Percentiles rank a stretch among this genome's conserved stretches.
These are phyloP conservation scores for Teunomyces stri DNA, from an alignment of 805 yeast genomes.

Conservation along the genomic window DNA sequence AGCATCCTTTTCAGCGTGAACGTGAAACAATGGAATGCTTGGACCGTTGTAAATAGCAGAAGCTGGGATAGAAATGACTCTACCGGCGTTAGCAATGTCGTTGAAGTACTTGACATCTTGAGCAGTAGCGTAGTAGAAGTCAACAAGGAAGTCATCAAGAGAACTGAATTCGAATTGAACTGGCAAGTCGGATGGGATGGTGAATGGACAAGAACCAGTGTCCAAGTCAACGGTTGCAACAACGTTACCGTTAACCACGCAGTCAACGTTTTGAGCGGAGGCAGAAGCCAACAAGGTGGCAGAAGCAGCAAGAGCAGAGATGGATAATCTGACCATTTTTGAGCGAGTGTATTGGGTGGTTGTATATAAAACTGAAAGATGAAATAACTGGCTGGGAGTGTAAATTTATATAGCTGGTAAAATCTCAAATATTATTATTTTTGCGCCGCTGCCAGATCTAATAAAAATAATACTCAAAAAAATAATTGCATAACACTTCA, in stretches of 20 bases:
- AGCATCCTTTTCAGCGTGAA: slow-evolving; percentile 25
- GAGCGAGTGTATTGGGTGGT: slow-evolving; percentile 5
- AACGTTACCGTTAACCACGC: slow-evolving; percentile 32
- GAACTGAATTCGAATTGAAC: slow-evolving; percentile 24
- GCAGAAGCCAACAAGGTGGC: slow-evolving; percentile 21
- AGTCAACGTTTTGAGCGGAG: slow-evolving; percentile 34
- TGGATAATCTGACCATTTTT: slow-evolving; percentile 15
- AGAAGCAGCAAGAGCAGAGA: slow-evolving; percentile 18
- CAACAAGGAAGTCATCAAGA: slow-evolving; percentile 29
- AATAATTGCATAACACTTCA: neutral
- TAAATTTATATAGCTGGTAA: slow-evolving; percentile 1
- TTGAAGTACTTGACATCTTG: slow-evolving; percentile 26
- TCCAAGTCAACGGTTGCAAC: slow-evolving; percentile 38
- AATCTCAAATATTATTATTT: neutral
- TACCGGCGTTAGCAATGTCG: slow-evolving; percentile 35
- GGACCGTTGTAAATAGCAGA: slow-evolving; percentile 21
- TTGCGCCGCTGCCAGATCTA: neutral
- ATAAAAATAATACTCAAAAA: neutral
- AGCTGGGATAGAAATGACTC: slow-evolving; percentile 33
- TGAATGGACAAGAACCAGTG: slow-evolving; percentile 40
- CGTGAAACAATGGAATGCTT: slow-evolving; percentile 26
- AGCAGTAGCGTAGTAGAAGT: slow-evolving; percentile 34
- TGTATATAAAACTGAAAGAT: neutral
- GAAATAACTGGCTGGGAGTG: neutral
- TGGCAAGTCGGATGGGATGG: slow-evolving; percentile 29